Percentiles rank a stretch among this genome's conserved stretches.
phyloP scores from a whole-genome alignment of 202 grass and related monocot species.

The Dendrocalamus latiflorus region DNA sequence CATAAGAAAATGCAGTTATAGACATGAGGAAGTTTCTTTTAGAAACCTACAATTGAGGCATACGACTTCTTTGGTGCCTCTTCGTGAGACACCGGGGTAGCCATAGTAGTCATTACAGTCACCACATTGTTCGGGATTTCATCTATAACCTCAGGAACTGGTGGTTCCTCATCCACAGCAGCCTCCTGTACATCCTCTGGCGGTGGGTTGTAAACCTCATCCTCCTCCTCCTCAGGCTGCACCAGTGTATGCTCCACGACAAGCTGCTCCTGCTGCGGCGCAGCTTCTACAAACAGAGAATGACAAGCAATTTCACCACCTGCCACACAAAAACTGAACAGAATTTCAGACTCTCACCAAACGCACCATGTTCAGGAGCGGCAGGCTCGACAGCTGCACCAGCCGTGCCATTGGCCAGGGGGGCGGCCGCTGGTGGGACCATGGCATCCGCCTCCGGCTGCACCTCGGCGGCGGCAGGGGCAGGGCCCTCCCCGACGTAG shows the following conservation, averaged over 20 bases:
- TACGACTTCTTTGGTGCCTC: constrained; percentile 80
- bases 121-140: constrained; percentile 47
- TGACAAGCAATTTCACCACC: too few species aligned
- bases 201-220: constrained; percentile 54
- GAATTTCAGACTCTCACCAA: too few species aligned
- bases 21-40: not conserved
- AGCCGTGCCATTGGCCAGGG: too few species aligned
- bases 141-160: constrained; percentile 54
- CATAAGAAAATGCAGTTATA: not conserved
- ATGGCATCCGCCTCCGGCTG: too few species aligned
- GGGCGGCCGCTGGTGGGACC: too few species aligned
- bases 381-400: too few species aligned
- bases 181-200: constrained; percentile 36
- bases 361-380: too few species aligned
- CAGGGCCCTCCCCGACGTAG: too few species aligned
- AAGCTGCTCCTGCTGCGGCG: constrained; percentile 19
- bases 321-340: too few species aligned
- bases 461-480: too few species aligned
- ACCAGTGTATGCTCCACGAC: not conserved
- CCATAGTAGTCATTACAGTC: not conserved
- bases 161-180: constrained; percentile 47
- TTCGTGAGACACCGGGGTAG: constrained; percentile 7
- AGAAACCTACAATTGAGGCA: constrained; percentile 80
- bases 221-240: constrained; percentile 27
- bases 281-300: not conserved